Base-by-base conservation (phyloP, 208 protist genomes). In the Herpetomonas tarakana region DNA sequence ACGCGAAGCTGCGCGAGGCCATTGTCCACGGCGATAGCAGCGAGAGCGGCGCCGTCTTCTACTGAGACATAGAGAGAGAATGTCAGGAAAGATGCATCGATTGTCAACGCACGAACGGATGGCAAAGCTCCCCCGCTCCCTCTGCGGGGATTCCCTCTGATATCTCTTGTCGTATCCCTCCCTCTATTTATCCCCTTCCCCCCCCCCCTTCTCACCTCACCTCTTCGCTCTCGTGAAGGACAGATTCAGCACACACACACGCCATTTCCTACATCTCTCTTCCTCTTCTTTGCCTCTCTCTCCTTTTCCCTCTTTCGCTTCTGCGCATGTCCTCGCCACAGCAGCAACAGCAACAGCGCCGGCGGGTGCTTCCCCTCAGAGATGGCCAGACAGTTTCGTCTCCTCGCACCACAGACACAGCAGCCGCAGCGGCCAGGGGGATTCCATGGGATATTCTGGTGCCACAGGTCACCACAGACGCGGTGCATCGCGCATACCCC, bases 1-100 rank as follows among this genome's bases (percentile, higher is more conserved):
- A 49, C 0, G 29, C 51, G 0, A 52, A 52, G 29, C 22, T 81
- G 63, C 68, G 74, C 4, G 70, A 78, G n/a, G 67, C 63, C 28
- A n/a, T 85, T 1, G 21, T 76, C 18, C 27, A 58, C 27, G 38
- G 45, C 18, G 45, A 50, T 14, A n/a, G n/a, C n/a, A n/a, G n/a
- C n/a, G n/a, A n/a, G n/a, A n/a, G n/a, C n/a, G n/a, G n/a, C n/a
- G n/a, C n/a, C n/a, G n/a, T n/a, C n/a, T n/a, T n/a, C n/a, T n/a
- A n/a, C n/a, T n/a, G n/a, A n/a, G n/a, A n/a, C n/a, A n/a, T n/a
- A n/a, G n/a, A n/a, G n/a, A n/a, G n/a, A n/a, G n/a, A n/a, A n/a
- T n/a, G n/a, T n/a, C n/a, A n/a, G n/a, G n/a, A n/a, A n/a, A n/a
- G n/a, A n/a, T n/a, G n/a, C n/a, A n/a, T n/a, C n/a, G n/a, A n/a